A percentile compares a stretch with the other conserved stretches of the same genome.
Evolutionary conservation across 768 basidiomycete genomes (phyloP).

Genomic region (Psilocybe cyanescens): DNA sequence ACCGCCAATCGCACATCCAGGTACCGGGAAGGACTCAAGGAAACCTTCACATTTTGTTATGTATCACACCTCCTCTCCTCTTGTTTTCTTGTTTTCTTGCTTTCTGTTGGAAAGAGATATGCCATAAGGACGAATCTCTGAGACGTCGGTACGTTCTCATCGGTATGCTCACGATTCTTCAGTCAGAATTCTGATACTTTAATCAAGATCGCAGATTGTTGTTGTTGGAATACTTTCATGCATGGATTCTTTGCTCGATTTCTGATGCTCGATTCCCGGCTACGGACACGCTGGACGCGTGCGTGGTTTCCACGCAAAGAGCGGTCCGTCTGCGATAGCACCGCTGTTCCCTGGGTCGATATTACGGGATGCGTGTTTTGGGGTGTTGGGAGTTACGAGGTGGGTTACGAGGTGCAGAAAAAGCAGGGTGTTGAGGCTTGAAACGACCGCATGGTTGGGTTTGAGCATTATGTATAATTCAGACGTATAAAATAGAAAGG

Average conservation of each 20-base stretch:
- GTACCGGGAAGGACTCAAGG: neutral
- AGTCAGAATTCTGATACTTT: no score
- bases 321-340: neutral
- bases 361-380: neutral
- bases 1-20: neutral
- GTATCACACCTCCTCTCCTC: no score
- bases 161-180: no score
- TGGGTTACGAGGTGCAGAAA: neutral
- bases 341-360: neutral
- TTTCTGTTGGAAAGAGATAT: no score
- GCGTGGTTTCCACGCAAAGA: neutral
- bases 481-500: constrained; percentile 1
- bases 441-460: neutral
- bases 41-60: neutral
- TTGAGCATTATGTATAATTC: neutral
- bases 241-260: neutral
- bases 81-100: no score
- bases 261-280: neutral
- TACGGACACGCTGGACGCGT: neutral
- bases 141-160: no score
- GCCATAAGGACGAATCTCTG: no score
- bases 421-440: neutral
- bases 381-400: neutral
- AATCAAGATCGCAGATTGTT: no score
- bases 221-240: no score